A percentile compares a stretch with the other conserved stretches of the same genome.
phyloP scores from a whole-genome alignment of 1,284 basidiomycete genomes.

The Austroboletus rostrupii region DNA sequence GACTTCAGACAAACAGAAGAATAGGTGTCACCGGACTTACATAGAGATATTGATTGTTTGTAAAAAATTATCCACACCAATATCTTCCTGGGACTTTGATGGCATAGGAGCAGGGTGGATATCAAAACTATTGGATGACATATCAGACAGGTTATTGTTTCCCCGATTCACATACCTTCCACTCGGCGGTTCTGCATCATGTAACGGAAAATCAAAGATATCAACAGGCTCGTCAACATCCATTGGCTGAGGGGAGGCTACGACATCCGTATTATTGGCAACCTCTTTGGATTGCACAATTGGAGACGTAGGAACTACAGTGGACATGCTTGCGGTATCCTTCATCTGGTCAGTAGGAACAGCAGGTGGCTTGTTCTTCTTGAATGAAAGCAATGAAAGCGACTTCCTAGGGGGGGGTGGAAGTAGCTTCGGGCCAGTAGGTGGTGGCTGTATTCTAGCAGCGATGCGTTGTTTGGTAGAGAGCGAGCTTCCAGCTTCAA shows the following conservation, averaged over 20 bases:
- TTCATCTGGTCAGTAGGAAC: constrained; percentile 9
- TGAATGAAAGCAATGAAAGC: constrained; percentile 38
- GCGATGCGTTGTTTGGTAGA: constrained; percentile 48
- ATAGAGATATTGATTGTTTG: constrained; percentile 22
- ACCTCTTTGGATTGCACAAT: constrained; percentile 1
- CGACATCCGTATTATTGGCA: background rate
- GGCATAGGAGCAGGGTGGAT: constrained; percentile 8
- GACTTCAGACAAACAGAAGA: background rate
- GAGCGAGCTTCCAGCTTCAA: constrained; percentile 34
- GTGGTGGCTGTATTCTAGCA: constrained; percentile 33
- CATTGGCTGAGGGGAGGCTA: constrained; percentile 23
- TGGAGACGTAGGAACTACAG: constrained; percentile 13
- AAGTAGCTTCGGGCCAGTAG: constrained; percentile 27
- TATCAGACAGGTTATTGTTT: background rate
- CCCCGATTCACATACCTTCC: constrained; percentile 9
- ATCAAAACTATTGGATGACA: constrained; percentile 3
- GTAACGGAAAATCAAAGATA: constrained; percentile 11
- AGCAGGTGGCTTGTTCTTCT: constrained; percentile 33
- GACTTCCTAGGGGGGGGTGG: constrained; percentile 24
- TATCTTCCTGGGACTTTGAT: constrained; percentile 19
- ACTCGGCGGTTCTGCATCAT: constrained; percentile 6
- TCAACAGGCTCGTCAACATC: constrained; percentile 18
- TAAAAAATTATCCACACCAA: constrained; percentile 22
- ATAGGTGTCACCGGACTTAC: constrained; percentile 13
- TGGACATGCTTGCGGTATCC: constrained; percentile 5